These are phyloP conservation scores for Porogramme epimiltina DNA, from an alignment of 1,284 basidiomycete genomes.

Conservation along the genomic window DNA sequence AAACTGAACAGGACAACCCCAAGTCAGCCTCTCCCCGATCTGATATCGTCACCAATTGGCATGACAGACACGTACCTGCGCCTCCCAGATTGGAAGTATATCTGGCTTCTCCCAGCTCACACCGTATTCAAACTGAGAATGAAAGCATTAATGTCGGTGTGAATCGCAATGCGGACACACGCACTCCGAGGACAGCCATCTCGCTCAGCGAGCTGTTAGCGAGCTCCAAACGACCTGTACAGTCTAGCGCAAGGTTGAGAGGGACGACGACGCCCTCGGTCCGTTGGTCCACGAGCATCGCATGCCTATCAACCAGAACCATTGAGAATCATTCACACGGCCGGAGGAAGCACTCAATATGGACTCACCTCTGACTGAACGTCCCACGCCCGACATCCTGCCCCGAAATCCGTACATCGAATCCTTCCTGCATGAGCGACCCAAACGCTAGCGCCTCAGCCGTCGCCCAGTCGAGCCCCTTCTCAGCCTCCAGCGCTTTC, in stretches of 20 bases:
- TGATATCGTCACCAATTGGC: conserved; percentile 1
- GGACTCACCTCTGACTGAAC: conserved; percentile 76
- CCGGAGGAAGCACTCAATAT: not conserved
- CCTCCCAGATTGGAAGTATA: conserved; percentile 87
- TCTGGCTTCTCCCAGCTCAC: conserved; percentile 84
- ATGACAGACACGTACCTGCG: conserved; percentile 54
- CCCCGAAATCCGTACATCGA: conserved; percentile 83
- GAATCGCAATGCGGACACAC: conserved; percentile 28
- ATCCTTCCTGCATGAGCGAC: conserved; percentile 77
- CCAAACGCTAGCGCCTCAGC: conserved; percentile 90
- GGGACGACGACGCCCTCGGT: conserved; percentile 80
- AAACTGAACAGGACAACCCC: conserved; percentile 45
- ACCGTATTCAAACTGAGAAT: conserved; percentile 79
- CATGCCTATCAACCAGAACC: conserved; percentile 55
- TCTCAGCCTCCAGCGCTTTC: conserved; percentile 69
- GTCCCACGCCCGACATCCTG: conserved; percentile 91
- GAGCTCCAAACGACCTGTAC: conserved; percentile 74
- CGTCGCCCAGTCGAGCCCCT: conserved; percentile 84
- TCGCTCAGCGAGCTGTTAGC: conserved; percentile 90
- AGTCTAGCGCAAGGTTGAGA: conserved; percentile 67
- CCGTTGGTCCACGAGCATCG: conserved; percentile 87
- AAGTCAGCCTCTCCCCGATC: not conserved
- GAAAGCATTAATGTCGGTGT: conserved; percentile 2
- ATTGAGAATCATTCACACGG: conserved; percentile 1
- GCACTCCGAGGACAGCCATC: conserved; percentile 81